Conservation (phyloP, 2,329 filamentous ascomycete genomes). For the Colletotrichum truncatum region DNA sequence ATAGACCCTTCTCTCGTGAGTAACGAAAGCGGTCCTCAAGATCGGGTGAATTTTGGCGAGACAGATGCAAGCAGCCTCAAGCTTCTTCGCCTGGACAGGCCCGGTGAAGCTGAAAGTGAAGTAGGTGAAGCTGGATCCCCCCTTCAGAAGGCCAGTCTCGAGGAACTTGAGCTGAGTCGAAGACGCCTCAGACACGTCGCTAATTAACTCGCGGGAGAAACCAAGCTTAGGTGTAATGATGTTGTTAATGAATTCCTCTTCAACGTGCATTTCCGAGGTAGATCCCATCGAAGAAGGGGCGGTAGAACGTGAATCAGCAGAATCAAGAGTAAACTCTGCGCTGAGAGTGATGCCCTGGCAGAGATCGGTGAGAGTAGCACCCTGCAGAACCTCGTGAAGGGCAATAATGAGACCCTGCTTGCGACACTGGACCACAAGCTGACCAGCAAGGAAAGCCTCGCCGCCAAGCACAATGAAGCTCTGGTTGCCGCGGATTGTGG, state of each 20-base stretch:
- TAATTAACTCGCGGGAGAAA: conserved; percentile 50
- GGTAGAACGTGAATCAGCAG: not conserved
- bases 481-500: conserved; percentile 50
- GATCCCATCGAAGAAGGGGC: not conserved
- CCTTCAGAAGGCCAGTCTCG: conserved; percentile 56
- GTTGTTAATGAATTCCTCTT: conserved; percentile 49
- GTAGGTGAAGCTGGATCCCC: conserved; percentile 56
- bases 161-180: conserved; percentile 57
- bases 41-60: conserved; percentile 57
- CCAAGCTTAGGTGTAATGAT: conserved; percentile 53
- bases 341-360: conserved; percentile 44
- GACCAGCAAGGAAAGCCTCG: conserved; percentile 52
- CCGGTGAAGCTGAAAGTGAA: conserved; percentile 59
- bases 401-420: conserved; percentile 50
- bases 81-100: conserved; percentile 48
- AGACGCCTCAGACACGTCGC: conserved; percentile 59
- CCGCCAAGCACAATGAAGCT: conserved; percentile 58
- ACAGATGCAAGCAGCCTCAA: conserved; percentile 56
- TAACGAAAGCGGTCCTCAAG: conserved; percentile 63
- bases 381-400: conserved; percentile 52
- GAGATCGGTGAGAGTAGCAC: conserved; percentile 53
- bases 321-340: conserved; percentile 18
- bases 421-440: conserved; percentile 55
- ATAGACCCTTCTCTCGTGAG: conserved; percentile 55
- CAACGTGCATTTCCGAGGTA: conserved; percentile 25